Base-by-base conservation (phyloP, 345 rosid species). In the Salix viminalis region DNA sequence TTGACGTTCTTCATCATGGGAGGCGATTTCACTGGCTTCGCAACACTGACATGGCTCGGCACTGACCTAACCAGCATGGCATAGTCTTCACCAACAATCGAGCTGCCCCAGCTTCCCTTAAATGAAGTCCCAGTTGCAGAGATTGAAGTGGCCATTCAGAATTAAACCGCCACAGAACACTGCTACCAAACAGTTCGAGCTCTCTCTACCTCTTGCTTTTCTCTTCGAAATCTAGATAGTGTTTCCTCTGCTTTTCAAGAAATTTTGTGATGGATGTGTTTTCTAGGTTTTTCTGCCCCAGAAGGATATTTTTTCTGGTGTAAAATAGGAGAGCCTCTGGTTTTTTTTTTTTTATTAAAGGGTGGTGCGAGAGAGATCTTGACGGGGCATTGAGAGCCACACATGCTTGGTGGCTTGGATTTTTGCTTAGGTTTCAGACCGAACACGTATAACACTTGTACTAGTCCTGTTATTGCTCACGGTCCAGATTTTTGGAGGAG, bases 1-100 rank as follows among this genome's bases (percentile, higher is more conserved):
- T 96, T 96, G 5, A 93, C 87, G 72, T 96, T 93, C 88, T 86
- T 90, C 98, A 91, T 93, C 91, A 89, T 62, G 3, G 98, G 96
- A 21, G 77, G 80, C 64, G 71, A 24, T 79, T 89, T 88, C 2
- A 80, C 75, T 1, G 91, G 87, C 82, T 78, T 91, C 6, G 84
- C 84, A 21, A 85, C 84, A 60, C 85, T 77, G 4, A 89, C 91
- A 23, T 52, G 75, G 4, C 65, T 84, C 0, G 88, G 87, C 46
- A 84, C 78, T 2, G 89, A 75, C 80, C 80, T 89, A 1, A 66
- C 71, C 66, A 89, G 65, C 79, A 76, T 24, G 39, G 44, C 72
- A 75, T 83, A 79, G n/a, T 89, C 92, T 4, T 91, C 92, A 3
- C 94, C 94, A 28, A 70, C 68, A 41, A 87, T 44, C 2, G 84